Conservation (phyloP, 352 stramenopile species). For the Peronosclerospora sorghi region DNA sequence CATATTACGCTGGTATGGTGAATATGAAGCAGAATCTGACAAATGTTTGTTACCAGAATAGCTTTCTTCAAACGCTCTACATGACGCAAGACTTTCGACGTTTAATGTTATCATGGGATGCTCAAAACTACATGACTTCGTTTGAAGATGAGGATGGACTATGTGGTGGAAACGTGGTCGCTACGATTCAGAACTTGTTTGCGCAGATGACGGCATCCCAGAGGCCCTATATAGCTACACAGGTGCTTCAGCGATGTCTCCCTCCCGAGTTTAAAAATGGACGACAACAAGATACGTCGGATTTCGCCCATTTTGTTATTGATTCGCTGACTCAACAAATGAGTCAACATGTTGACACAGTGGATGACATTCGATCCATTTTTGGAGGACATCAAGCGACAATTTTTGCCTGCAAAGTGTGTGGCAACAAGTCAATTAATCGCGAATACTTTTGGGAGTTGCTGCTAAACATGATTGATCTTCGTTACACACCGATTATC, state of each 20-base stretch:
- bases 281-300: conserved; percentile 76
- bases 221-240: conserved; percentile 47
- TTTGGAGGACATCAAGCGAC: conserved; percentile 77
- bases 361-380: conserved; percentile 50
- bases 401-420: conserved; percentile 74
- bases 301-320: conserved; percentile 82
- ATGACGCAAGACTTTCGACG: conserved; percentile 78
- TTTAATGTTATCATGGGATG: conserved; percentile 49
- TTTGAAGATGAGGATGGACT: conserved; percentile 13
- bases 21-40: conserved; percentile 87
- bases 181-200: conserved; percentile 63
- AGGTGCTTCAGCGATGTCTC: conserved; percentile 61
- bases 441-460: conserved; percentile 85
- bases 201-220: conserved; percentile 61
- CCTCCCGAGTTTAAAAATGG: conserved; percentile 68
- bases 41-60: conserved; percentile 88
- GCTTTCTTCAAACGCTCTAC: conserved; percentile 80
- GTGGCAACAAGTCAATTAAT: conserved; percentile 71
- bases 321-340: conserved; percentile 68
- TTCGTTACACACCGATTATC: conserved; percentile 81
- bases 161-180: conserved; percentile 34
- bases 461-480: conserved; percentile 83
- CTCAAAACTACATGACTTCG: conserved; percentile 27
- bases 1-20: conserved; percentile 74
- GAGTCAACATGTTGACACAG: conserved; percentile 42